phyloP scores from a whole-genome alignment of 352 stramenopile genomes.

The Phytophthora hybrid region DNA sequence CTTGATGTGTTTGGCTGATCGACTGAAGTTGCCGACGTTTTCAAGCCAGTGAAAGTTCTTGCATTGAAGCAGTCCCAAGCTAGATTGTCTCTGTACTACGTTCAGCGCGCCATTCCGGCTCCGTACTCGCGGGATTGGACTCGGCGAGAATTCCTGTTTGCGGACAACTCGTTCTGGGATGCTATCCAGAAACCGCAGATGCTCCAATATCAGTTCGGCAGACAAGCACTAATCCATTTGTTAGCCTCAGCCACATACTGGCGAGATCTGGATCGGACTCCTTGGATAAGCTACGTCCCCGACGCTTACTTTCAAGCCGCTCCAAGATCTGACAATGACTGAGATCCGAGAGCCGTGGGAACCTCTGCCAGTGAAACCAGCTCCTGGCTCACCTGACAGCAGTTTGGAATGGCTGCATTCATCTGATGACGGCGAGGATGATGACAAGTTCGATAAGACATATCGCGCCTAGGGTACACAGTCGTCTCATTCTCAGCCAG shows the following conservation, averaged over 20 bases:
- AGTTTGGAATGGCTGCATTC: too few relatives aligned
- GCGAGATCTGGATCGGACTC: background rate
- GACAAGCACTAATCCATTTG: background rate
- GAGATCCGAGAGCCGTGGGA: too few relatives aligned
- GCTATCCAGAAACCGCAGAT: background rate
- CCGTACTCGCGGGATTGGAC: background rate
- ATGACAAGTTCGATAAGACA: too few relatives aligned
- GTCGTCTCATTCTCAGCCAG: background rate
- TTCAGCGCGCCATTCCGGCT: background rate
- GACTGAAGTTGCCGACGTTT: background rate
- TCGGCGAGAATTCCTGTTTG: background rate
- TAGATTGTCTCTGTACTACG: background rate
- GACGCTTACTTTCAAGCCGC: too few relatives aligned
- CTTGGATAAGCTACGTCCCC: background rate
- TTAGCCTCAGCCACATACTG: background rate
- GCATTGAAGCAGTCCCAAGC: background rate
- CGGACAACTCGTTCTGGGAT: background rate
- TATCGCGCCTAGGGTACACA: too few relatives aligned
- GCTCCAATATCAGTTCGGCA: background rate
- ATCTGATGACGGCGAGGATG: too few relatives aligned
- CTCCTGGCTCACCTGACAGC: too few relatives aligned
- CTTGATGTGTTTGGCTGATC: background rate
- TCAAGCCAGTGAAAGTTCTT: background rate
- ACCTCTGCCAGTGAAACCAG: too few relatives aligned
- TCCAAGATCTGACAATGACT: too few relatives aligned